Percentiles rank a stretch among this genome's conserved stretches.
phyloP scores from a whole-genome alignment of 306 rosid genomes.

The Fagus crenata region DNA sequence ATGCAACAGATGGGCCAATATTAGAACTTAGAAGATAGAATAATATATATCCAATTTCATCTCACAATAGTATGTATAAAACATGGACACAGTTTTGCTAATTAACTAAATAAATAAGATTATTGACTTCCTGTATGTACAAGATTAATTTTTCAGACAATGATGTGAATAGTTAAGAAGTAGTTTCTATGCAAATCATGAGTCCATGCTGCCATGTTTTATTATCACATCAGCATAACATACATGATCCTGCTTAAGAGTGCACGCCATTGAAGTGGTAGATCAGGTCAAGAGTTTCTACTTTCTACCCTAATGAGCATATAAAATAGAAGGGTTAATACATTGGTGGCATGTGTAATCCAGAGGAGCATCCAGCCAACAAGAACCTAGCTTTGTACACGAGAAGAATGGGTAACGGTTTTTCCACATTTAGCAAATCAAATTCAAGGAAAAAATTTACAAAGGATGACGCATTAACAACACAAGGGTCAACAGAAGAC shows the following conservation, averaged over 20 bases:
- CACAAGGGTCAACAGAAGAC: not conserved
- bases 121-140: not conserved
- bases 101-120: not conserved
- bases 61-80: not conserved
- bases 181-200: not conserved
- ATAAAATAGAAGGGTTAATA: not conserved
- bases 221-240: too few species aligned
- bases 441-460: not conserved
- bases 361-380: not conserved
- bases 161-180: not conserved
- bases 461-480: not conserved
- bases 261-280: not conserved
- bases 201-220: too few species aligned
- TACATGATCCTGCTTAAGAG: not conserved
- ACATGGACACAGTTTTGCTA: not conserved
- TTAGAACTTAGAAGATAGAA: not conserved
- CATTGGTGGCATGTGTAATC: not conserved
- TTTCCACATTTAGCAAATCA: constrained; percentile 2
- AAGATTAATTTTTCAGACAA: not conserved
- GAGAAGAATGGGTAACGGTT: not conserved
- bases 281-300: not conserved
- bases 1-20: not conserved
- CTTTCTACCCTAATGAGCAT: not conserved
- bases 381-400: not conserved
- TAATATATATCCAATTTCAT: not conserved